phyloP scores from a whole-genome alignment of 352 stramenopile species.

The Phytophthora constricta region DNA sequence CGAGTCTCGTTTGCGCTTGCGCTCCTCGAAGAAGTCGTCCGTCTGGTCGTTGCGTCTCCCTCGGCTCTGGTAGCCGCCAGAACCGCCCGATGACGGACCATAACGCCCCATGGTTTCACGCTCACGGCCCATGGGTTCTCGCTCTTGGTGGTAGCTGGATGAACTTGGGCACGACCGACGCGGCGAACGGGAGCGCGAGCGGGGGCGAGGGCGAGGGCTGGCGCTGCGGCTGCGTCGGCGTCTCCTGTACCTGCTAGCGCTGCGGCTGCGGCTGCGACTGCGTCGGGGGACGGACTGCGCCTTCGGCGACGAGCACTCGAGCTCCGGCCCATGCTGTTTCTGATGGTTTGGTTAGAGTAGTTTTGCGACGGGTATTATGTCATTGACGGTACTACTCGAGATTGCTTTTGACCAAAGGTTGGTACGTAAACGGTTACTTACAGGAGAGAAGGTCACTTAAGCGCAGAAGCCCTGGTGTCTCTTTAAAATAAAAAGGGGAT shows the following conservation, averaged over 20 bases:
- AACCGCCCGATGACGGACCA: conserved; percentile 18
- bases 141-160: conserved; percentile 20
- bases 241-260: conserved; percentile 24
- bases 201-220: conserved; percentile 8
- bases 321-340: conserved; percentile 31
- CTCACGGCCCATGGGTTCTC: conserved; percentile 32
- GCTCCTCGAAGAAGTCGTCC: conserved; percentile 76
- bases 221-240: conserved; percentile 29
- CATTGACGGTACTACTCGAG: too few relatives aligned
- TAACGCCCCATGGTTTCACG: conserved; percentile 42
- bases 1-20: conserved; percentile 67
- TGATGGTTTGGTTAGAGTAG: background rate
- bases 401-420: too few relatives aligned
- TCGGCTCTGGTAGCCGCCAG: conserved; percentile 31
- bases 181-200: conserved; percentile 34
- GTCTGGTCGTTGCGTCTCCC: conserved; percentile 39
- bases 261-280: conserved; percentile 42
- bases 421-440: too few relatives aligned
- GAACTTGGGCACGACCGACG: conserved; percentile 30
- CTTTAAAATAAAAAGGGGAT: too few relatives aligned
- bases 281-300: conserved; percentile 30
- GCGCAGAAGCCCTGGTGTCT: too few relatives aligned
- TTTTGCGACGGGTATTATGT: too few relatives aligned
- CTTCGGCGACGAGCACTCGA: conserved; percentile 37
- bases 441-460: too few relatives aligned